Evolutionary conservation across 2,329 filamentous ascomycete genomes (phyloP).

Genomic region (Fusarium ambrosium): DNA sequence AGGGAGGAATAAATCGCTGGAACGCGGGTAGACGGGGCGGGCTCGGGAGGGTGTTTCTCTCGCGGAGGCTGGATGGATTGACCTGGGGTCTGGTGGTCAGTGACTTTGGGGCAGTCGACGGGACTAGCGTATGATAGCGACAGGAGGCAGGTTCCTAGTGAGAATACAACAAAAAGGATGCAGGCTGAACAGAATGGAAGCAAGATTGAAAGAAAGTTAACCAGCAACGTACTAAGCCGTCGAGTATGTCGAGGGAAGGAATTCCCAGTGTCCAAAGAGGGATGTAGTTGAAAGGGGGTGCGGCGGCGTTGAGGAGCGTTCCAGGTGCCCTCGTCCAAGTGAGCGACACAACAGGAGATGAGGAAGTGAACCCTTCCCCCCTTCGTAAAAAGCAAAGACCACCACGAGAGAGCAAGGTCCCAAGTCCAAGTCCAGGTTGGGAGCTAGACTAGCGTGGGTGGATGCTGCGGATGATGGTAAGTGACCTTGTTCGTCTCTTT

Average conservation of each 20-base stretch:
- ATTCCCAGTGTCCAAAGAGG: slow-evolving; percentile 19
- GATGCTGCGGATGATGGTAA: slow-evolving; percentile 11
- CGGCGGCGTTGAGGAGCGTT: slow-evolving; percentile 35
- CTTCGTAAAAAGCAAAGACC: slow-evolving; percentile 47
- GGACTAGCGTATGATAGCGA: slow-evolving; percentile 28
- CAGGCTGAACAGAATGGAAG: slow-evolving; percentile 21
- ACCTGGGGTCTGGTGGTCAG: slow-evolving; percentile 40
- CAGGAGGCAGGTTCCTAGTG: slow-evolving; percentile 16
- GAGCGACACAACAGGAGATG: slow-evolving; percentile 42
- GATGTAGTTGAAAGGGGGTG: slow-evolving; percentile 43
- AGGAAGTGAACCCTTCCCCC: slow-evolving; percentile 45
- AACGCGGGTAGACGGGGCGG: slow-evolving; percentile 37
- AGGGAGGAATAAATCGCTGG: slow-evolving; percentile 39
- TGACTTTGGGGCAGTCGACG: slow-evolving; percentile 29
- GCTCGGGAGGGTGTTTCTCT: slow-evolving; percentile 32
- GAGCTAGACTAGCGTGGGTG: slow-evolving; percentile 40
- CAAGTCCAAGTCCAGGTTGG: slow-evolving; percentile 40
- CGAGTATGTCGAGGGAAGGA: slow-evolving; percentile 36
- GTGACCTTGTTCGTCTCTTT: slow-evolving; percentile 22
- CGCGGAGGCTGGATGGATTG: slow-evolving; percentile 23
- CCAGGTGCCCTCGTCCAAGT: slow-evolving; percentile 37
- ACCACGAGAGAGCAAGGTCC: slow-evolving; percentile 35
- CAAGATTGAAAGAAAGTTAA: slow-evolving; percentile 18
- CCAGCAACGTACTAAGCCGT: slow-evolving; percentile 41
- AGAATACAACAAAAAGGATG: slow-evolving; percentile 25